Percentiles rank a stretch among this genome's conserved stretches.
Evolutionary conservation across 106 monocot species (phyloP).

Genomic region (Dendrobium officinale): DNA sequence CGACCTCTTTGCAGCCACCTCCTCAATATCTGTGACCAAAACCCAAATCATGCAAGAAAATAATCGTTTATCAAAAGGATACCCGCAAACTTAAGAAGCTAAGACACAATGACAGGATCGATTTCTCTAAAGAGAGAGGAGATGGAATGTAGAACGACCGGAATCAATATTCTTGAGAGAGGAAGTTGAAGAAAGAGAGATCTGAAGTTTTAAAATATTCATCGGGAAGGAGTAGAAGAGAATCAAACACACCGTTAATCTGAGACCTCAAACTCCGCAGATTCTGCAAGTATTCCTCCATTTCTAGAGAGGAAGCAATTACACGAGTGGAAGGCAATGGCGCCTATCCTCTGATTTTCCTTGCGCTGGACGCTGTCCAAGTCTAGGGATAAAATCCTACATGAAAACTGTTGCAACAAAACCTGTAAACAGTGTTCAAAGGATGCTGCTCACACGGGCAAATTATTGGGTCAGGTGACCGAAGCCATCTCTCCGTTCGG

Average conservation of each 20-base stretch:
- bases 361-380: no score
- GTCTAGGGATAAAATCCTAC: no score
- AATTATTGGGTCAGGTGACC: no score
- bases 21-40: conserved; percentile 53
- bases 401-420: no score
- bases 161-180: not conserved
- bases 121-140: not conserved
- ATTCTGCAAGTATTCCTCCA: conserved; percentile 57
- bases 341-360: no score
- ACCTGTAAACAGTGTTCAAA: no score
- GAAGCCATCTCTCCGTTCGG: no score
- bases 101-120: not conserved
- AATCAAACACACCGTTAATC: conserved; percentile 32
- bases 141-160: not conserved
- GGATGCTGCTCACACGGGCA: no score
- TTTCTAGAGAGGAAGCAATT: conserved; percentile 3
- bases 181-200: not conserved
- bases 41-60: not conserved
- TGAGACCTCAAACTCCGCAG: conserved; percentile 36
- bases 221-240: not conserved
- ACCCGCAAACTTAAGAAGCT: not conserved
- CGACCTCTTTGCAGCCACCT: conserved; percentile 47
- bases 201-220: not conserved
- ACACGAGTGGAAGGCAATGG: not conserved
- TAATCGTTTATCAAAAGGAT: not conserved